phyloP scores from a whole-genome alignment of 2,329 filamentous ascomycete species.

The Dactylellina cionopaga region DNA sequence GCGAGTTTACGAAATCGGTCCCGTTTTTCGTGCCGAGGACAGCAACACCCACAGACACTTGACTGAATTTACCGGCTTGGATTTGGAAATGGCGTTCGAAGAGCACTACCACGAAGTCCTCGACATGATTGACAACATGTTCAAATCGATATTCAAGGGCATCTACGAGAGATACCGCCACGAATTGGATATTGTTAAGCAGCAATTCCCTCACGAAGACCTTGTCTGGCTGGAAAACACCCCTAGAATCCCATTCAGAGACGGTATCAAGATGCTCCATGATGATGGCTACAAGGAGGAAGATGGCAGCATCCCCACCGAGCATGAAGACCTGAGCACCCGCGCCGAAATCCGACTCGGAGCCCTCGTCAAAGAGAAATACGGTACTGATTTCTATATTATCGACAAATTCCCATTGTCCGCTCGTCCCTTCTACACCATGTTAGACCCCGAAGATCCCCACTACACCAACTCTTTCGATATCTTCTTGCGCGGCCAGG shows the following conservation, averaged over 20 bases:
- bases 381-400: constrained; percentile 89
- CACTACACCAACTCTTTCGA: constrained; percentile 90
- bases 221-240: constrained; percentile 88
- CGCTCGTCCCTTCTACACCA: constrained; percentile 89
- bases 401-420: constrained; percentile 89
- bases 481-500: constrained; percentile 91
- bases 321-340: constrained; percentile 80
- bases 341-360: constrained; percentile 88
- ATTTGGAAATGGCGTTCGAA: constrained; percentile 91
- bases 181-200: constrained; percentile 81
- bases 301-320: constrained; percentile 74
- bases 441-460: constrained; percentile 78
- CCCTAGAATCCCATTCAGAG: constrained; percentile 79
- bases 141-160: constrained; percentile 80
- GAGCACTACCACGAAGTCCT: constrained; percentile 90
- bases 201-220: constrained; percentile 85
- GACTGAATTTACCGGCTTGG: constrained; percentile 92
- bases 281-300: constrained; percentile 80
- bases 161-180: constrained; percentile 74
- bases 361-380: constrained; percentile 84
- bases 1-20: constrained; percentile 86
- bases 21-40: constrained; percentile 93
- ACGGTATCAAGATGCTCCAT: constrained; percentile 82
- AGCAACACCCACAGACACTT: constrained; percentile 94
- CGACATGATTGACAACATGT: constrained; percentile 77